A percentile compares a stretch with the other conserved stretches of the same genome.
Evolutionary conservation across 352 stramenopile species (phyloP).

Genomic region (Phytophthora vignae): DNA sequence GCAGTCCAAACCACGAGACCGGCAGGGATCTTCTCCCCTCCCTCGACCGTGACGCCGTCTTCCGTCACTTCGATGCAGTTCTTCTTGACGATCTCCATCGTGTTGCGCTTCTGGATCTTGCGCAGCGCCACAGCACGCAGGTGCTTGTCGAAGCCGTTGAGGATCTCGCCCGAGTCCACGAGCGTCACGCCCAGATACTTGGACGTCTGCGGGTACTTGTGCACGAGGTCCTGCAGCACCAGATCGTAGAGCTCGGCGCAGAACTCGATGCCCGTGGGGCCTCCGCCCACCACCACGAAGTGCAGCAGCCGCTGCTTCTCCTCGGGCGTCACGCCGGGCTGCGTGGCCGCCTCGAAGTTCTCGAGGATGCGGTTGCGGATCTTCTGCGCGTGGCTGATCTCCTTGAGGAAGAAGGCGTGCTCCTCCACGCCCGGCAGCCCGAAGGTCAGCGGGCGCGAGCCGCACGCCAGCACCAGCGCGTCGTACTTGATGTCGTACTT

Average conservation of each 20-base stretch:
- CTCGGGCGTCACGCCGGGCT: conserved; percentile 81
- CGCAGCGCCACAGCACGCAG: conserved; percentile 75
- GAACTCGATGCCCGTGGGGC: conserved; percentile 96
- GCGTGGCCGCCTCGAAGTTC: conserved; percentile 96
- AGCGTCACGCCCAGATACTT: conserved; percentile 78
- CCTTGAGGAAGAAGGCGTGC: conserved; percentile 97
- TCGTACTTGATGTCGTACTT: conserved; percentile 94
- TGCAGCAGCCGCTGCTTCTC: conserved; percentile 94
- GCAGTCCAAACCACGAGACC: conserved; percentile 84
- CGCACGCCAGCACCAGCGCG: conserved; percentile 93
- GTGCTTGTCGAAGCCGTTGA: conserved; percentile 75
- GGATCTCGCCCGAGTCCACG: conserved; percentile 75
- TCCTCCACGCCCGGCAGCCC: conserved; percentile 90
- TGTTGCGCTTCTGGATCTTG: conserved; percentile 84
- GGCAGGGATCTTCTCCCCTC: conserved; percentile 61
- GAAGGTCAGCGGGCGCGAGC: conserved; percentile 96
- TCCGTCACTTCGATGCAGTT: conserved; percentile 75
- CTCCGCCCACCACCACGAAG: conserved; percentile 98
- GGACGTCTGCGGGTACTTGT: conserved; percentile 79
- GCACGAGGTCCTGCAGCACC: conserved; percentile 91
- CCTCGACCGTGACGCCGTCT: conserved; percentile 70
- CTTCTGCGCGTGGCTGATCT: conserved; percentile 94
- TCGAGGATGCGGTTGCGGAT: conserved; percentile 83
- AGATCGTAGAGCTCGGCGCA: conserved; percentile 96
- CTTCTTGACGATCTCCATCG: conserved; percentile 84